phyloP scores from a whole-genome alignment of 2,329 filamentous ascomycete genomes.

The Trichoderma polysporum region DNA sequence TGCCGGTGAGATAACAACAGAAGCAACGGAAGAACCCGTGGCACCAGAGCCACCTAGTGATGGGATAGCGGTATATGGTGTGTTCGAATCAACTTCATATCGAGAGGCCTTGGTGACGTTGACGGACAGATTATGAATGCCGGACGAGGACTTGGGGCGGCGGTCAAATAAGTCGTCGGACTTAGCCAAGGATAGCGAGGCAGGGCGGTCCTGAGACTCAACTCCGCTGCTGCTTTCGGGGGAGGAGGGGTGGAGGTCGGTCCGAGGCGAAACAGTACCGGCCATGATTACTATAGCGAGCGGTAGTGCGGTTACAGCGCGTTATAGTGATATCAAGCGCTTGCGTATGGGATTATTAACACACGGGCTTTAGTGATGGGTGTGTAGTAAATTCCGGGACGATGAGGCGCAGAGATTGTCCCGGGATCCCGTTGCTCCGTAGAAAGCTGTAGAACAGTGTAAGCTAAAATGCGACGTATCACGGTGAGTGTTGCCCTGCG shows the following conservation, averaged over 20 bases:
- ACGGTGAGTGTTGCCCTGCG: neutral
- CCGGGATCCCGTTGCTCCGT: slow-evolving; percentile 9
- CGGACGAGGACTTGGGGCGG: slow-evolving; percentile 22
- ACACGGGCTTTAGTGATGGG: slow-evolving; percentile 8
- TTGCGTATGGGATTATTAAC: slow-evolving; percentile 14
- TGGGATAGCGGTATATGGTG: slow-evolving; percentile 28
- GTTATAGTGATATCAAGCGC: neutral
- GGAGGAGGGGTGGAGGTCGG: slow-evolving; percentile 21
- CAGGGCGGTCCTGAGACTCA: slow-evolving; percentile 9
- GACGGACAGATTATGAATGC: slow-evolving; percentile 25
- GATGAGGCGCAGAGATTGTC: neutral
- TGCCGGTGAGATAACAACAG: slow-evolving; percentile 22
- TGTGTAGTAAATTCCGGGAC: slow-evolving; percentile 1
- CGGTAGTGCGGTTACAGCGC: slow-evolving; percentile 11
- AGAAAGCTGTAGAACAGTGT: slow-evolving; percentile 9
- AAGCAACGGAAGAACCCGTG: slow-evolving; percentile 1
- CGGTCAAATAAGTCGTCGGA: slow-evolving; percentile 23
- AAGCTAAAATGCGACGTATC: slow-evolving; percentile 6
- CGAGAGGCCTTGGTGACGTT: slow-evolving; percentile 26
- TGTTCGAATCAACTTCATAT: slow-evolving; percentile 24
- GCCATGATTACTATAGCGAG: slow-evolving; percentile 18
- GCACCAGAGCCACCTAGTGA: slow-evolving; percentile 29
- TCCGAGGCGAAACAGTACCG: slow-evolving; percentile 23
- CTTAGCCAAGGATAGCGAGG: slow-evolving; percentile 19
- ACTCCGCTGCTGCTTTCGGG: slow-evolving; percentile 5